Evolutionary conservation across 257 asterid genomes (phyloP).

Genomic region (Solanum corneliomulleri): DNA sequence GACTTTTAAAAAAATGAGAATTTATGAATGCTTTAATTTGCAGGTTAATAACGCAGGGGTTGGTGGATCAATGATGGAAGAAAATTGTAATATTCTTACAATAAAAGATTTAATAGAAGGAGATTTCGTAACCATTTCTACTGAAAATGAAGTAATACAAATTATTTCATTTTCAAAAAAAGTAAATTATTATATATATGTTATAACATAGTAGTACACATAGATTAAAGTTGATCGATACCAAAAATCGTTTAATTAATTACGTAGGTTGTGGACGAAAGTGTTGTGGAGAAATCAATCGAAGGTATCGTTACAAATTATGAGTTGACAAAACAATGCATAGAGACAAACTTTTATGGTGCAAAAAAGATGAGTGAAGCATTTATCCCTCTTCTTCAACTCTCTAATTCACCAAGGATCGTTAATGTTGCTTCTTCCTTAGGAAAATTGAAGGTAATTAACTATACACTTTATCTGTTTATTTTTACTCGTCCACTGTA

Average conservation of each 20-base stretch:
- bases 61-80: too few relatives aligned
- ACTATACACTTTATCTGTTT: background rate
- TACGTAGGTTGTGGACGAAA: slow-evolving; percentile 1
- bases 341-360: slow-evolving; percentile 45
- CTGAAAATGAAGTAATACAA: too few relatives aligned
- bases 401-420: slow-evolving; percentile 45
- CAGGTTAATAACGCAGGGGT: too few relatives aligned
- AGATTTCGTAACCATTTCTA: too few relatives aligned
- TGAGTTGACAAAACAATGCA: slow-evolving; percentile 24
- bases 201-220: too few relatives aligned
- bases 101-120: too few relatives aligned
- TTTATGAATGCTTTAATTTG: too few relatives aligned
- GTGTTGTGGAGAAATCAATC: slow-evolving; percentile 5
- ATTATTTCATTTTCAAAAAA: too few relatives aligned
- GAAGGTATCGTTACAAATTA: slow-evolving; percentile 8
- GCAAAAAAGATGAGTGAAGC: slow-evolving; percentile 43
- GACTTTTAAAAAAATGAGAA: too few relatives aligned
- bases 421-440: slow-evolving; percentile 33
- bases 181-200: too few relatives aligned
- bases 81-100: too few relatives aligned
- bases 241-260: background rate
- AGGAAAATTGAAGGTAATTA: slow-evolving; percentile 27
- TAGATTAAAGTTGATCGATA: background rate
- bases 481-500: too few relatives aligned
- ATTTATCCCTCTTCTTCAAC: slow-evolving; percentile 39